Conservation (phyloP, 2,329 filamentous ascomycete species). For the Fusarium fujikuroi region DNA sequence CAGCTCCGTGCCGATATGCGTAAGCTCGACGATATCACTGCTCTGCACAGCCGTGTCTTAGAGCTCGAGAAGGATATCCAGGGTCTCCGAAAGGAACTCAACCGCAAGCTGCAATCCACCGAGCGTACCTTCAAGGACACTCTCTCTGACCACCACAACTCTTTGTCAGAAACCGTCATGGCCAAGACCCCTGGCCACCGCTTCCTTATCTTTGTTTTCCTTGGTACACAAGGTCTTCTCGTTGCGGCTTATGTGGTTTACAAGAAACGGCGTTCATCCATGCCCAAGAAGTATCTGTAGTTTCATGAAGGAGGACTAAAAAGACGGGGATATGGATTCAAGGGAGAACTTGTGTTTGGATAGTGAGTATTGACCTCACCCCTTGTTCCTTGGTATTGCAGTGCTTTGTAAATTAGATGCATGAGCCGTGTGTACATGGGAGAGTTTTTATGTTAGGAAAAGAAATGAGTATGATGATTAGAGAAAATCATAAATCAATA, state of each 20-base stretch:
- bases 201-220: conserved; percentile 72
- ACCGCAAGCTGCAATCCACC: conserved; percentile 60
- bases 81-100: conserved; percentile 63
- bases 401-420: conserved; percentile 38
- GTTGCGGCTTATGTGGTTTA: conserved; percentile 78
- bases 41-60: conserved; percentile 58
- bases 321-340: neutral
- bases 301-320: conserved; percentile 4
- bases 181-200: conserved; percentile 62
- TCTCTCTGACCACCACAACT: conserved; percentile 61
- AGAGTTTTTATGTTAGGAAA: conserved; percentile 22
- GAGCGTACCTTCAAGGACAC: conserved; percentile 65
- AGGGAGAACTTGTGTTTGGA: conserved; percentile 19
- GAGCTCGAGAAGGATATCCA: conserved; percentile 69
- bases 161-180: conserved; percentile 60
- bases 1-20: conserved; percentile 60
- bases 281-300: conserved; percentile 93
- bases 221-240: conserved; percentile 79
- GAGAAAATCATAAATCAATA: conserved; percentile 16
- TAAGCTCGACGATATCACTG: conserved; percentile 57
- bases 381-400: conserved; percentile 5
- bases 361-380: conserved; percentile 23
- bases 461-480: conserved; percentile 40
- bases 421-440: conserved; percentile 32
- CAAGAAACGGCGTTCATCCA: conserved; percentile 78